Conservation (phyloP, 331 rosid genomes). For the Spiraea crenata region DNA sequence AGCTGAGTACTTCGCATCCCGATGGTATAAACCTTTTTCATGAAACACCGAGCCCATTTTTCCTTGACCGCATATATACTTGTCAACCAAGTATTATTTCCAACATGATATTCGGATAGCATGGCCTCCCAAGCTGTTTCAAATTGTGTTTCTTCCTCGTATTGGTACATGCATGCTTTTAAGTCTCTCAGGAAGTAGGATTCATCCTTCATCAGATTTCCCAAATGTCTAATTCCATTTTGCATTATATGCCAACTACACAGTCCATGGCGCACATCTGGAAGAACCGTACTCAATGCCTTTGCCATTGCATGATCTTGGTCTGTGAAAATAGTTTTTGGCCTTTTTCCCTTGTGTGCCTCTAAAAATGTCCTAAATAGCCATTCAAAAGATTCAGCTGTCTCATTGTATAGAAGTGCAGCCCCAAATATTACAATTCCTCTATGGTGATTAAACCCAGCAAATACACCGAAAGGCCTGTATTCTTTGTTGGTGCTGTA, state of each 20-base stretch:
- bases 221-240: not conserved
- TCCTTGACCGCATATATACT: conserved; percentile 9
- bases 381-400: not conserved
- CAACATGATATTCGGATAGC: not conserved
- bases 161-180: not conserved
- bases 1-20: conserved; percentile 12
- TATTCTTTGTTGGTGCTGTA: conserved; percentile 4
- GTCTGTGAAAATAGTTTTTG: not conserved
- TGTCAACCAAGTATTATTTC: not conserved
- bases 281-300: not conserved
- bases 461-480: not conserved
- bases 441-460: not conserved
- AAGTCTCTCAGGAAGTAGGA: not conserved
- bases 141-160: not conserved
- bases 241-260: conserved; percentile 14
- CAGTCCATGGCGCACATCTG: not conserved
- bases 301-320: conserved; percentile 3
- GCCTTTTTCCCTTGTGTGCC: not conserved
- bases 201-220: not conserved
- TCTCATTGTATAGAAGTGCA: not conserved
- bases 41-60: conserved; percentile 8
- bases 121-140: not conserved
- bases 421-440: not conserved
- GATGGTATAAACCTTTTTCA: not conserved
- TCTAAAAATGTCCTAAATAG: not conserved